These are phyloP conservation scores for Ogataea henricii DNA, from an alignment of 805 yeast species.

Conservation along the genomic window DNA sequence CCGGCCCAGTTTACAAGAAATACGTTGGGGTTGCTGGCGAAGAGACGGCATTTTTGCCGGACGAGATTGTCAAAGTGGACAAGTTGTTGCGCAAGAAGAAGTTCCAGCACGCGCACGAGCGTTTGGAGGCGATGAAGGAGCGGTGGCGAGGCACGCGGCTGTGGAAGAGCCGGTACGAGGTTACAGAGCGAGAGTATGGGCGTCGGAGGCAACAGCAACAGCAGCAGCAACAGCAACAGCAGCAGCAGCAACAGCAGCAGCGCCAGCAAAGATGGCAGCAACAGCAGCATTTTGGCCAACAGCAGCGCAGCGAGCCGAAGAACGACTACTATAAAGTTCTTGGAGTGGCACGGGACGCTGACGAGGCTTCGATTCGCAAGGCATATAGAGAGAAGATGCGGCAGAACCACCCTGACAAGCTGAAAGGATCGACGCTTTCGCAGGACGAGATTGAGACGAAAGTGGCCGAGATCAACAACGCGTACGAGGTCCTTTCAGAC, in stretches of 20 bases:
- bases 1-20: conserved; percentile 12
- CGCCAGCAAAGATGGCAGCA: conserved; percentile 51
- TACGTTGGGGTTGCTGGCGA: conserved; percentile 7
- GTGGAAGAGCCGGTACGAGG: conserved; percentile 37
- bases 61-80: conserved; percentile 18
- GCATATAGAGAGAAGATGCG: conserved; percentile 80
- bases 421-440: conserved; percentile 60
- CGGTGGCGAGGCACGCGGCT: conserved; percentile 43
- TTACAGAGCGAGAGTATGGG: conserved; percentile 17
- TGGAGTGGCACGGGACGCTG: conserved; percentile 68
- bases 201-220: conserved; percentile 30
- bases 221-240: conserved; percentile 40
- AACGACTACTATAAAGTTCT: conserved; percentile 78
- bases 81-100: conserved; percentile 23
- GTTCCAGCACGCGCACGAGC: conserved; percentile 41
- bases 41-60: conserved; percentile 15
- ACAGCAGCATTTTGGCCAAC: conserved; percentile 41
- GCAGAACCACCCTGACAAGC: conserved; percentile 91
- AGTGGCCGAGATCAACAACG: conserved; percentile 92
- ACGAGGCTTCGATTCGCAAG: conserved; percentile 69
- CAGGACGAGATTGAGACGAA: conserved; percentile 72
- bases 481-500: conserved; percentile 81
- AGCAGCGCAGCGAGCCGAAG: conserved; percentile 40
- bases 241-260: conserved; percentile 39
- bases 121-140: conserved; percentile 37